Base-by-base conservation (phyloP, 2,329 filamentous ascomycete genomes). In the Pyricularia grisea region DNA sequence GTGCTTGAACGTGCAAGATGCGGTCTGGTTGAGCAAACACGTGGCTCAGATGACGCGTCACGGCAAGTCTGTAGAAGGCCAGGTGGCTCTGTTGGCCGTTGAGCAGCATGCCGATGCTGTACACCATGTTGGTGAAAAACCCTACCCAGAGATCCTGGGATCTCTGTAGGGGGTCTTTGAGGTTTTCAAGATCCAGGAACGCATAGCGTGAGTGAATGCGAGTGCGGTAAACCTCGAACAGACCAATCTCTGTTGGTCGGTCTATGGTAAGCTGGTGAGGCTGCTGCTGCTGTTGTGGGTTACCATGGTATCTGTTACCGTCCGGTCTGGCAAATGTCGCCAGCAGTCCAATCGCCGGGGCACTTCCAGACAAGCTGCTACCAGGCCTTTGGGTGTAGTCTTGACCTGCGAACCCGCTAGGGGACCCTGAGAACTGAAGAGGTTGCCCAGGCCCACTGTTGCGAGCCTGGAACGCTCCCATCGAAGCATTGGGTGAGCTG, bases 121-220 rank as follows among this genome's bases (percentile, higher is more conserved):
- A 70, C 31, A 76, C 72, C 65, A 76, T 74, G 66, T 75, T 74
- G 1, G 73, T 70, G 64, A 77, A 77, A 69, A 74, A 77, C 14
- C 73, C 72, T 30, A 72, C 70, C 75, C 75, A 75, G 27, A 42
- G 66, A 27, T 31, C 11, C 20, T 31, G 27, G 12, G 27, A 7
- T 12, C 28, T 28, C 50, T 33, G 25, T 4, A 27, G 25, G 10
- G 66, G 66, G 14, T 31, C 20, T 28, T 36, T n/a, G 17, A 67
- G 23, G 14, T 4, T 23, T 50, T 50, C 66, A 17, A 67, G 55
- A 28, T 30, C 36, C 17, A 67, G 66, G 50, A 67, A 67, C n/a
- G 66, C 66, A 27, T n/a, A 67, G 50, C 66, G 66, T 17, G 66
- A 67, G 66, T 67, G 66, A 14, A 67, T 55, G 17, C 66, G 42